These are phyloP conservation scores for Candida tallmaniae DNA, from an alignment of 805 yeast genomes.

Conservation along the genomic window DNA sequence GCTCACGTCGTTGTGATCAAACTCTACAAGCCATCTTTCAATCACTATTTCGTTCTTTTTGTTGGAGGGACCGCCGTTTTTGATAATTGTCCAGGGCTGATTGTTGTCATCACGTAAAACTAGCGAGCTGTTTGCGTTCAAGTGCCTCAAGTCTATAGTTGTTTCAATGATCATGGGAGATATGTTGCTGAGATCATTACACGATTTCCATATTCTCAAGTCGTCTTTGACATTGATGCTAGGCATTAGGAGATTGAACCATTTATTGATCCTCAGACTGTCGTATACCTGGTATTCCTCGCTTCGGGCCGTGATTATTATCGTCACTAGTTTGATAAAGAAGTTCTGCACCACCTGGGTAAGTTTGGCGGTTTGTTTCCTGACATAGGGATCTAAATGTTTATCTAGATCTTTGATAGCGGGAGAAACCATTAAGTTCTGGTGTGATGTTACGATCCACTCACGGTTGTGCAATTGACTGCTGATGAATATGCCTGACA, in stretches of 20 bases:
- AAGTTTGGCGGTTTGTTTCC: conserved; percentile 30
- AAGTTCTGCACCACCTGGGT: conserved; percentile 53
- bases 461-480: no score
- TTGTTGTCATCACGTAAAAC: conserved; percentile 53
- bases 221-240: conserved; percentile 48
- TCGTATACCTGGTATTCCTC: conserved; percentile 14
- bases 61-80: conserved; percentile 35
- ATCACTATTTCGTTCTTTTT: conserved; percentile 81
- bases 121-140: conserved; percentile 54
- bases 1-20: conserved; percentile 47
- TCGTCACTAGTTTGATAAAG: conserved; percentile 58
- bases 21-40: conserved; percentile 90
- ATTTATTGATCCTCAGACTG: conserved; percentile 39
- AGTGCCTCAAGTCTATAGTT: conserved; percentile 59
- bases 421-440: no score
- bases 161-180: conserved; percentile 89
- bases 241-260: conserved; percentile 57
- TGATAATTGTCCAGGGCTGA: conserved; percentile 53
- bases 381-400: conserved; percentile 15
- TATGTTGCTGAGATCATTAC: conserved; percentile 37
- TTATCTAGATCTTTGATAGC: no score
- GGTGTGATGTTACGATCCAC: no score
- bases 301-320: conserved; percentile 47
- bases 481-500: no score
- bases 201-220: conserved; percentile 55